Evolutionary conservation across 305 asterid species (phyloP).

Genomic region (Vinca major): DNA sequence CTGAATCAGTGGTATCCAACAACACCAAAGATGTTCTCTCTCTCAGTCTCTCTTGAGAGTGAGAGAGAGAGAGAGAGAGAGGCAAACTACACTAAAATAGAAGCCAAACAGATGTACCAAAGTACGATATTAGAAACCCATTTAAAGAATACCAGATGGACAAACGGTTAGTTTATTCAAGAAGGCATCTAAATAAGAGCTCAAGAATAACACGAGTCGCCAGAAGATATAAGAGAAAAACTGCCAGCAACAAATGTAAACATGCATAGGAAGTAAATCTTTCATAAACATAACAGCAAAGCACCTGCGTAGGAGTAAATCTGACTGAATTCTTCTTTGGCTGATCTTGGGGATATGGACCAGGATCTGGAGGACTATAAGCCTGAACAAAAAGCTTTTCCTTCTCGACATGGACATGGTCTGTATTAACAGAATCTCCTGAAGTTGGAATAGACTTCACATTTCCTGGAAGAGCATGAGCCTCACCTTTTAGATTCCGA

Average conservation of each 20-base stretch:
- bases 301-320: constrained; percentile 92
- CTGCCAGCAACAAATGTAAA: neutral
- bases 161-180: neutral
- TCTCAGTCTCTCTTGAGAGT: no score
- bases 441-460: constrained; percentile 36
- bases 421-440: constrained; percentile 26
- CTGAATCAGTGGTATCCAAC: neutral
- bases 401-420: constrained; percentile 37
- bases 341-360: constrained; percentile 97
- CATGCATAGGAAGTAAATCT: neutral
- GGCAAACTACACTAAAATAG: neutral
- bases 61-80: no score
- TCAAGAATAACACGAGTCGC: neutral
- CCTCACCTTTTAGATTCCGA: constrained; percentile 44
- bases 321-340: constrained; percentile 88
- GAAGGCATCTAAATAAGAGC: neutral
- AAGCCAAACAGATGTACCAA: neutral
- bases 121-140: neutral
- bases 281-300: constrained; percentile 6
- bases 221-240: neutral
- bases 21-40: neutral
- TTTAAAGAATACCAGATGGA: neutral
- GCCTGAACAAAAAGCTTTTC: constrained; percentile 71
- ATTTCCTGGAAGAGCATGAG: constrained; percentile 53
- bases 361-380: constrained; percentile 85